A percentile compares a stretch with the other conserved stretches of the same genome.
These are phyloP conservation scores for Camptophora hylomeconis DNA, from an alignment of 2,329 filamentous ascomycete genomes.

Conservation along the genomic window DNA sequence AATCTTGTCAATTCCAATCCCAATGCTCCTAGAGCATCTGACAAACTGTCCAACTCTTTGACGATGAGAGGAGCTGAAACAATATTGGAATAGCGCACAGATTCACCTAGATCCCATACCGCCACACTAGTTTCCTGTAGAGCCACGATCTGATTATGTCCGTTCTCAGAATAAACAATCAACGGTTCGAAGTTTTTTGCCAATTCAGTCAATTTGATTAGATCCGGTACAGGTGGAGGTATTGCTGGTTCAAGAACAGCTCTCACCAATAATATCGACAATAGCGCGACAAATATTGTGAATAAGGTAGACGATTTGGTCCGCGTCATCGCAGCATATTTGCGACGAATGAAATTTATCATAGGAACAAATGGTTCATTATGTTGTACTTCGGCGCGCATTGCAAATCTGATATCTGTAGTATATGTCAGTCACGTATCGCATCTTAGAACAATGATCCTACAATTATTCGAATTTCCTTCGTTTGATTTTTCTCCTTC, in stretches of 20 bases:
- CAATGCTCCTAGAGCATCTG: conserved; percentile 71
- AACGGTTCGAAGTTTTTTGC: conserved; percentile 87
- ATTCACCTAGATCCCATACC: conserved; percentile 90
- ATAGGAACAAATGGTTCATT: conserved; percentile 69
- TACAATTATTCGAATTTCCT: conserved; percentile 38
- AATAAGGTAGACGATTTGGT: conserved; percentile 57
- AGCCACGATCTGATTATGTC: conserved; percentile 71
- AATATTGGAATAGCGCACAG: conserved; percentile 79
- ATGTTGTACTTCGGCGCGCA: conserved; percentile 79
- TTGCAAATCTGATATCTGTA: conserved; percentile 73
- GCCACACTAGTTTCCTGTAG: conserved; percentile 84
- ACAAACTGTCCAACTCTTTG: conserved; percentile 69
- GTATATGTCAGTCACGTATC: too few relatives aligned
- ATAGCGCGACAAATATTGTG: conserved; percentile 46
- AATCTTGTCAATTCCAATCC: conserved; percentile 80
- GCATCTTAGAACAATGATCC: conserved; percentile 15
- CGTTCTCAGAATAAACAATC: conserved; percentile 88
- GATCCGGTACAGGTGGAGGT: conserved; percentile 59
- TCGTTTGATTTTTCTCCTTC: conserved; percentile 12
- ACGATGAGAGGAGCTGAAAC: conserved; percentile 79
- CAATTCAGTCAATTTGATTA: conserved; percentile 80
- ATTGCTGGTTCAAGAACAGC: conserved; percentile 56
- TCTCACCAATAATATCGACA: conserved; percentile 53
- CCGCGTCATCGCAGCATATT: conserved; percentile 48
- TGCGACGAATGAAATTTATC: conserved; percentile 49